Percentiles rank a stretch among this genome's conserved stretches.
Conservation (phyloP, 305 asterid genomes). For the Euphrasia arctica region DNA sequence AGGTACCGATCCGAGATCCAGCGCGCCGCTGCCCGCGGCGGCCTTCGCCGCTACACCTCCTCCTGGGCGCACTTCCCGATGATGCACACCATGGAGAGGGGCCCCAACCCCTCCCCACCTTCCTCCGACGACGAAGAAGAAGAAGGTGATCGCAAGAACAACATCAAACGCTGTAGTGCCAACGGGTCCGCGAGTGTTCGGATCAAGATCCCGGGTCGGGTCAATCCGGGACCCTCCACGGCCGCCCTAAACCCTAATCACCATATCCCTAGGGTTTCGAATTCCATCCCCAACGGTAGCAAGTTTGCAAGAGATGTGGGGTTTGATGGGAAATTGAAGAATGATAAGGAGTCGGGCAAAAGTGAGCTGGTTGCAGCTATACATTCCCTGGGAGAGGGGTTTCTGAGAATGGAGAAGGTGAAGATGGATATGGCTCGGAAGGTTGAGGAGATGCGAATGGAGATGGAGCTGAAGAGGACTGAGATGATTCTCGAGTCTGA, state of each 20-base stretch:
- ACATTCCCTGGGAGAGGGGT: slow-evolving; percentile 73
- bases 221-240: neutral
- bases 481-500: slow-evolving; percentile 85
- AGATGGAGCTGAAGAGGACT: slow-evolving; percentile 91
- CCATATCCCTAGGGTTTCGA: slow-evolving; percentile 37
- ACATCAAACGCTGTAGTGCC: slow-evolving; percentile 48
- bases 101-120: slow-evolving; percentile 35
- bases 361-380: slow-evolving; percentile 33
- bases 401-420: slow-evolving; percentile 81
- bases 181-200: slow-evolving; percentile 45
- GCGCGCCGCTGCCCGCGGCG: too few relatives aligned
- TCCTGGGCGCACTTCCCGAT: too few relatives aligned
- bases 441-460: slow-evolving; percentile 86
- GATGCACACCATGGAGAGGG: too few relatives aligned
- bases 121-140: slow-evolving; percentile 48
- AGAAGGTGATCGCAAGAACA: slow-evolving; percentile 36
- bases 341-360: neutral
- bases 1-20: too few relatives aligned
- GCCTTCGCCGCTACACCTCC: too few relatives aligned
- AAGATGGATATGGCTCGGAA: slow-evolving; percentile 89
- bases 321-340: slow-evolving; percentile 38
- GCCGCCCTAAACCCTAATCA: slow-evolving; percentile 35
- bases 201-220: slow-evolving; percentile 68
- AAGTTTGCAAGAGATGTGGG: slow-evolving; percentile 38
- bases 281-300: slow-evolving; percentile 29